phyloP scores from a whole-genome alignment of 495 filamentous ascomycete genomes.

The Pyrenula aspistea region DNA sequence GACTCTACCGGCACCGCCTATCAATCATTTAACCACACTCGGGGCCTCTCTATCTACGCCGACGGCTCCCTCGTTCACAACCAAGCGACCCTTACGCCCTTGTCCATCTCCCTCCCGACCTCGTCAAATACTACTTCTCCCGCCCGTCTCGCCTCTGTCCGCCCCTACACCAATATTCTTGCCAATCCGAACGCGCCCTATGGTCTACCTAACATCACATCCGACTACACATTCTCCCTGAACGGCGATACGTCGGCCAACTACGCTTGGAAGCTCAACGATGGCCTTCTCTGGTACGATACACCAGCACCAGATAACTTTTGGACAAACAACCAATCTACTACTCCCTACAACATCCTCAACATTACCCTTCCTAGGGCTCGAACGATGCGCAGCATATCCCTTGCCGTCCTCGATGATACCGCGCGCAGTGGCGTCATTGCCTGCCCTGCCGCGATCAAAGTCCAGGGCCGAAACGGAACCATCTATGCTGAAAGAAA shows the following conservation, averaged over 20 bases:
- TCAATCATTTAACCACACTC: constrained; percentile 3
- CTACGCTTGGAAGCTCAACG: constrained; percentile 27
- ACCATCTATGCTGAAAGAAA: constrained; percentile 12
- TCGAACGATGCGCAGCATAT: constrained; percentile 22
- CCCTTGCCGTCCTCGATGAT: constrained; percentile 26
- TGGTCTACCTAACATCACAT: constrained; percentile 20
- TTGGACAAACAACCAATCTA: constrained; percentile 30
- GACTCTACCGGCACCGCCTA: constrained; percentile 26
- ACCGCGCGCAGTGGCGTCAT: constrained; percentile 20
- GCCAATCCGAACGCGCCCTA: constrained; percentile 27
- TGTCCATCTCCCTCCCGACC: constrained; percentile 6
- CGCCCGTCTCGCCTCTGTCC: constrained; percentile 4
- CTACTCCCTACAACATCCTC: constrained; percentile 21
- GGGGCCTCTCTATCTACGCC: constrained; percentile 24
- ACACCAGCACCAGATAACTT: constrained; percentile 24
- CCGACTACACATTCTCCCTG: constrained; percentile 18
- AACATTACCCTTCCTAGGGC: constrained; percentile 26
- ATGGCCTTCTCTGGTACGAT: constrained; percentile 31
- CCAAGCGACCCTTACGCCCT: constrained; percentile 12
- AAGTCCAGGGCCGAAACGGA: constrained; percentile 19
- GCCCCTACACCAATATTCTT: constrained; percentile 26
- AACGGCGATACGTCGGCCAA: constrained; percentile 4
- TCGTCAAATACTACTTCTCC: constrained; percentile 3
- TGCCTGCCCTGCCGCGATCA: constrained; percentile 22
- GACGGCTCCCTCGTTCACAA: constrained; percentile 10